Evolutionary conservation across 148 eudicot species (phyloP).

Genomic region (Rhododendron griersonianum): DNA sequence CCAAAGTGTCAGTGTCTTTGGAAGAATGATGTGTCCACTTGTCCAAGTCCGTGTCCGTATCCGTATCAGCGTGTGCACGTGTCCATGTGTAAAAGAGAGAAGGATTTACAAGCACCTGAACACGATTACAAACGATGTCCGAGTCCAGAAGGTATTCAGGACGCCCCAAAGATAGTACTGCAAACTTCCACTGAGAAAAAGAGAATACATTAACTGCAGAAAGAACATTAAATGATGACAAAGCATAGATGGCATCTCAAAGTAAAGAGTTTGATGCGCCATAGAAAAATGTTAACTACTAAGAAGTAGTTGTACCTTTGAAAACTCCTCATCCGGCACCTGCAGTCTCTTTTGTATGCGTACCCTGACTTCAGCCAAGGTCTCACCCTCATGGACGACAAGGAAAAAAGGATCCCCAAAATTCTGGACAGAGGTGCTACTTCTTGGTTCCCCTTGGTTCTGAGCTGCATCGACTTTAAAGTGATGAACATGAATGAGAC

Average conservation of each 20-base stretch:
- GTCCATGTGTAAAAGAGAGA: neutral
- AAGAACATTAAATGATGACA: neutral
- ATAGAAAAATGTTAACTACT: neutral
- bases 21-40: neutral
- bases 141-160: slow-evolving; percentile 86
- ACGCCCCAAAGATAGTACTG: slow-evolving; percentile 75
- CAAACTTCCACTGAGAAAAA: slow-evolving; percentile 56
- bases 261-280: neutral
- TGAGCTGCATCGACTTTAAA: slow-evolving; percentile 73
- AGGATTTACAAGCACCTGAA: slow-evolving; percentile 58
- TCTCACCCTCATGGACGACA: slow-evolving; percentile 80
- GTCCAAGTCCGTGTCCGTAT: neutral
- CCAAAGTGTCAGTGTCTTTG: neutral
- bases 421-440: slow-evolving; percentile 40
- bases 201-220: neutral
- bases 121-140: slow-evolving; percentile 71
- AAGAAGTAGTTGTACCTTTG: slow-evolving; percentile 54
- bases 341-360: slow-evolving; percentile 78
- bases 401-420: slow-evolving; percentile 96
- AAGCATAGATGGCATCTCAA: neutral
- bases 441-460: slow-evolving; percentile 47
- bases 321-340: slow-evolving; percentile 82
- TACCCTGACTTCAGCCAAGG: slow-evolving; percentile 68
- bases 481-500: slow-evolving; percentile 91
- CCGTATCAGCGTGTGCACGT: neutral